Percentiles rank a stretch among this genome's conserved stretches.
Evolutionary conservation across 2,329 filamentous ascomycete genomes (phyloP).

Genomic region (Cercospora sesami): DNA sequence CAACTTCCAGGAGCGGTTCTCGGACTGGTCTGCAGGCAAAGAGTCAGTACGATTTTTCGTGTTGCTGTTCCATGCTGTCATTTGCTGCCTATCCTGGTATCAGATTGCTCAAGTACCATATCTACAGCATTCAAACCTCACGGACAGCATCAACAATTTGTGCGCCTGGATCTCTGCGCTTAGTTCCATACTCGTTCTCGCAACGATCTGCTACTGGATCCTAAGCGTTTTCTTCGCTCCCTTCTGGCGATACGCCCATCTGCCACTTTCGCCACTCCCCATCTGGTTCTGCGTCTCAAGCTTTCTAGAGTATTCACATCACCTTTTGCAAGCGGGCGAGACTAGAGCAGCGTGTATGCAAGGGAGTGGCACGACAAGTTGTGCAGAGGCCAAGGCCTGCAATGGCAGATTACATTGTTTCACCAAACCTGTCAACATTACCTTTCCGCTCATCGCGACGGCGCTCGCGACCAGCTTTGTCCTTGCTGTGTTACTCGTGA

Average conservation of each 20-base stretch:
- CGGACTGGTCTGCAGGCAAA: neutral
- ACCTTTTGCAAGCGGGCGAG: neutral
- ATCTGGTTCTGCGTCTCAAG: neutral
- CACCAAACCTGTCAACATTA: neutral
- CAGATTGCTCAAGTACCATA: conserved; percentile 1
- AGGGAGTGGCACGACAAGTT: neutral
- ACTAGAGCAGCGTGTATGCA: neutral
- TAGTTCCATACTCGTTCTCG: neutral
- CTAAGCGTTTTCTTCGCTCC: neutral
- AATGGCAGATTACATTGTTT: neutral
- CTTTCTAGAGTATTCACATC: neutral
- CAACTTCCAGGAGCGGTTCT: neutral
- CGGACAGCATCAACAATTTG: neutral
- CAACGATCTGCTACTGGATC: neutral
- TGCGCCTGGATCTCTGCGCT: neutral
- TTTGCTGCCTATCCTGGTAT: neutral
- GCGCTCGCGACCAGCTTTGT: neutral
- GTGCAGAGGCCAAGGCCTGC: neutral
- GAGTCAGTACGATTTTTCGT: neutral
- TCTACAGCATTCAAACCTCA: neutral
- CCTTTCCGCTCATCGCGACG: neutral
- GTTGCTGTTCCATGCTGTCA: neutral
- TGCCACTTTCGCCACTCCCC: neutral
- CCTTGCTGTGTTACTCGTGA: neutral
- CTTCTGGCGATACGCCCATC: neutral